Conservation (phyloP, 495 filamentous ascomycete species). For the Cetradonia linearis region DNA sequence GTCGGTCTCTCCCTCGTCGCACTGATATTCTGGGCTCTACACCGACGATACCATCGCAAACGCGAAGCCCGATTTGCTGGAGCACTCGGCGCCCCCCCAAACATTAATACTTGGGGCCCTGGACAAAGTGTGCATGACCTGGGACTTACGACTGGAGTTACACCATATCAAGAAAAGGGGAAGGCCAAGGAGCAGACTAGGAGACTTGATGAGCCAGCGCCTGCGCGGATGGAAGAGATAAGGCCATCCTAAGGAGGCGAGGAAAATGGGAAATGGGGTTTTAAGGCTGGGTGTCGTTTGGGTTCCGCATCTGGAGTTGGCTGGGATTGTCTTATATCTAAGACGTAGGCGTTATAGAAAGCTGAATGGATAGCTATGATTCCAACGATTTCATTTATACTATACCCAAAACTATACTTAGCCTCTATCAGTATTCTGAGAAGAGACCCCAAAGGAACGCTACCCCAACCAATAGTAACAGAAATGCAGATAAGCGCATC, state of each 20-base stretch:
- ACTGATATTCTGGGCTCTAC: slow-evolving; percentile 34
- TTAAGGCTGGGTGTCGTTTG: not conserved
- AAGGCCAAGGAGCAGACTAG: slow-evolving; percentile 17
- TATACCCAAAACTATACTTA: not conserved
- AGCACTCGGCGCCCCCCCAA: slow-evolving; percentile 14
- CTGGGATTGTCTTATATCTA: not conserved
- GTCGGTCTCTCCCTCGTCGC: slow-evolving; percentile 37
- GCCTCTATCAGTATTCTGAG: not conserved
- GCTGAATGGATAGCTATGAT: not conserved
- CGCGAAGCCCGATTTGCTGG: slow-evolving; percentile 16
- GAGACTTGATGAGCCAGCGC: slow-evolving; percentile 7
- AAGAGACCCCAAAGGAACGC: not conserved
- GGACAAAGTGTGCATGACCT: slow-evolving; percentile 26
- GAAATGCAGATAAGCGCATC: not conserved
- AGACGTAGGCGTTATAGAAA: not conserved
- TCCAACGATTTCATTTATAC: not conserved
- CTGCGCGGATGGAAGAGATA: slow-evolving; percentile 14
- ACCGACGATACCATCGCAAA: slow-evolving; percentile 37
- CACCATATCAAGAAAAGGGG: slow-evolving; percentile 19
- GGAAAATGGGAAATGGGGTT: not conserved
- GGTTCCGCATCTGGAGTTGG: not conserved
- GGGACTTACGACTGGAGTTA: slow-evolving; percentile 8
- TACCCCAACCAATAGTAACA: no score
- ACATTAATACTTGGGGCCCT: slow-evolving; percentile 25
- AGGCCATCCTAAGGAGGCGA: not conserved